Evolutionary conservation across 805 yeast species (phyloP).

Genomic region (Wickerhamiella domercqiae): DNA sequence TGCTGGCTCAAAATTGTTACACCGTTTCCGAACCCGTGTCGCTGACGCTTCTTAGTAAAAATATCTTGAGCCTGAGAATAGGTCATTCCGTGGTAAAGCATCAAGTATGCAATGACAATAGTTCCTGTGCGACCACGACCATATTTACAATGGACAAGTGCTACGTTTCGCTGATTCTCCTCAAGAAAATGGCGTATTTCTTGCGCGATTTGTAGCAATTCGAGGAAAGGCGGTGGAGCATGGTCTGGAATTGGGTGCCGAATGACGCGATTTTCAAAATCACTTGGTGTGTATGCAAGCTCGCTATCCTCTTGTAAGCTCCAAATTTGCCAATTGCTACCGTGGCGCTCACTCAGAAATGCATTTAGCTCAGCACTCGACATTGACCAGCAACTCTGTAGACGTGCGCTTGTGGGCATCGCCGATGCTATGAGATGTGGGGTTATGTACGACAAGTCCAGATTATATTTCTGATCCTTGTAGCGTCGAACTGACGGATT

Average conservation of each 20-base stretch:
- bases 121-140: conserved; percentile 91
- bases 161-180: conserved; percentile 30
- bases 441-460: conserved; percentile 57
- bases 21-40: conserved; percentile 41
- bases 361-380: conserved; percentile 35
- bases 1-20: conserved; percentile 58
- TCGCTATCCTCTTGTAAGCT: conserved; percentile 50
- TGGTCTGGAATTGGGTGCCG: conserved; percentile 62
- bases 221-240: conserved; percentile 47
- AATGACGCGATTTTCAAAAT: conserved; percentile 22
- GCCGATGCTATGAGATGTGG: conserved; percentile 57
- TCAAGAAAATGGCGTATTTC: conserved; percentile 33
- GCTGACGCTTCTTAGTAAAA: conserved; percentile 47
- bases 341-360: conserved; percentile 34
- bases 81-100: conserved; percentile 30
- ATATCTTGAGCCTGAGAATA: conserved; percentile 33
- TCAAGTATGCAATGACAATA: conserved; percentile 52
- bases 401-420: conserved; percentile 42
- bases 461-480: conserved; percentile 2
- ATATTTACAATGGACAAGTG: conserved; percentile 70
- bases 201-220: conserved; percentile 31
- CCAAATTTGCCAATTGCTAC: conserved; percentile 52
- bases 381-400: conserved; percentile 36
- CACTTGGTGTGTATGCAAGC: conserved; percentile 27
- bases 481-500: not conserved